Evolutionary conservation across 1,139 yeast species (phyloP).

Genomic region (Saccharomyces hybrid): DNA sequence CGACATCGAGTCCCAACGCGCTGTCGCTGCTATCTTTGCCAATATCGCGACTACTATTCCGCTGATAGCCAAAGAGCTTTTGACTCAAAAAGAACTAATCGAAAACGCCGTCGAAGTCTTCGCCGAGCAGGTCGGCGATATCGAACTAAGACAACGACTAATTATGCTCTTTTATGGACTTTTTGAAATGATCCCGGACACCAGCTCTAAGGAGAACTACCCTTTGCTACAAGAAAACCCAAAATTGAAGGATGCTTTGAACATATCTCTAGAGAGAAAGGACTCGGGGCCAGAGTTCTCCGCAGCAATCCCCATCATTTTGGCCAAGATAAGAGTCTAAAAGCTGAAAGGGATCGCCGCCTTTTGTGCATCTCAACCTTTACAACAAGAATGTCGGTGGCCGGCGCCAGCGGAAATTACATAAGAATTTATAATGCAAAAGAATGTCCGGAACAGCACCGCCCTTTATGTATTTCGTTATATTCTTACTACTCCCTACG

Average conservation of each 20-base stretch:
- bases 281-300: conserved; percentile 9
- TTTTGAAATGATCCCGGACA: conserved; percentile 16
- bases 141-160: conserved; percentile 22
- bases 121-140: conserved; percentile 20
- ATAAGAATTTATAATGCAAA: too few relatives aligned
- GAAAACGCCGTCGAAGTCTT: conserved; percentile 18
- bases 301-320: conserved; percentile 7
- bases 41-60: conserved; percentile 28
- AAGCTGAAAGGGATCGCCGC: not conserved
- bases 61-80: conserved; percentile 25
- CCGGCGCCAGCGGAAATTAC: too few relatives aligned
- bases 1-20: conserved; percentile 30
- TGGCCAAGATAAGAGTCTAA: not conserved
- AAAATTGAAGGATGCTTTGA: conserved; percentile 8
- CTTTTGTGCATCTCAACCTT: not conserved
- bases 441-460: too few relatives aligned
- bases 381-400: not conserved
- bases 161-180: conserved; percentile 26
- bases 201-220: conserved; percentile 2
- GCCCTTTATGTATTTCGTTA: too few relatives aligned
- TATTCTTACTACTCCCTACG: too few relatives aligned
- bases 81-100: conserved; percentile 20
- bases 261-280: conserved; percentile 3
- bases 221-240: conserved; percentile 9
- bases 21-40: conserved; percentile 31